Conservation (phyloP, 495 filamentous ascomycete genomes). For the Aspergillus hancockii region DNA sequence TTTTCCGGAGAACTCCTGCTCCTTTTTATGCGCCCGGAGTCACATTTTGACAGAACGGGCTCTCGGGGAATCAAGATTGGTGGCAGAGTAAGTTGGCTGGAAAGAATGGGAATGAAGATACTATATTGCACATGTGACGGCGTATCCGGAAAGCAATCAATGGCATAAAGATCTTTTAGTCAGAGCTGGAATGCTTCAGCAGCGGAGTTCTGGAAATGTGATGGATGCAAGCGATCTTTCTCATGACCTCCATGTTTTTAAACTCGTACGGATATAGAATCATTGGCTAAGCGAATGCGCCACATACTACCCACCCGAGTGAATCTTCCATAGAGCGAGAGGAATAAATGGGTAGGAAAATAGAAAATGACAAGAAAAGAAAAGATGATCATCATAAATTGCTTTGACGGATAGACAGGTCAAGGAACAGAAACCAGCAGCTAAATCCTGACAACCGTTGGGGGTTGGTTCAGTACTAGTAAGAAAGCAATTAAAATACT, state of each 20-base stretch:
- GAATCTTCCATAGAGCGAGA: neutral
- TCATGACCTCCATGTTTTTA: slow-evolving; percentile 10
- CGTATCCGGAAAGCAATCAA: slow-evolving; percentile 16
- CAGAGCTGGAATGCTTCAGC: slow-evolving; percentile 13
- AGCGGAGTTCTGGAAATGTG: slow-evolving; percentile 21
- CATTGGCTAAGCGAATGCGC: slow-evolving; percentile 15
- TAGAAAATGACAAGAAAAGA: neutral
- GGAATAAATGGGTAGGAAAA: neutral
- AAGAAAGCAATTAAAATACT: neutral
- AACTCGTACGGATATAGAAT: slow-evolving; percentile 24
- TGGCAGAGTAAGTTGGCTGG: neutral
- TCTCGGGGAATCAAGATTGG: neutral
- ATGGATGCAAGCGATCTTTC: slow-evolving; percentile 17
- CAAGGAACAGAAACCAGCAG: neutral
- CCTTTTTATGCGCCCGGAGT: neutral
- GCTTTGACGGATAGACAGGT: neutral
- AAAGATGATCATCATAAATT: neutral
- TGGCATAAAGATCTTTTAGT: slow-evolving; percentile 14
- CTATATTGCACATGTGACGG: slow-evolving; percentile 19
- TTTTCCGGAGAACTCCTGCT: neutral
- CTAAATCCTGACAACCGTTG: neutral
- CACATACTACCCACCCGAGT: neutral
- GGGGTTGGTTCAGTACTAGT: too few species aligned
- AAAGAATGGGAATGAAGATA: neutral
- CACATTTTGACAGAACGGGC: neutral